Base-by-base conservation (phyloP, 768 basidiomycete genomes). In the Trametes coccinea region DNA sequence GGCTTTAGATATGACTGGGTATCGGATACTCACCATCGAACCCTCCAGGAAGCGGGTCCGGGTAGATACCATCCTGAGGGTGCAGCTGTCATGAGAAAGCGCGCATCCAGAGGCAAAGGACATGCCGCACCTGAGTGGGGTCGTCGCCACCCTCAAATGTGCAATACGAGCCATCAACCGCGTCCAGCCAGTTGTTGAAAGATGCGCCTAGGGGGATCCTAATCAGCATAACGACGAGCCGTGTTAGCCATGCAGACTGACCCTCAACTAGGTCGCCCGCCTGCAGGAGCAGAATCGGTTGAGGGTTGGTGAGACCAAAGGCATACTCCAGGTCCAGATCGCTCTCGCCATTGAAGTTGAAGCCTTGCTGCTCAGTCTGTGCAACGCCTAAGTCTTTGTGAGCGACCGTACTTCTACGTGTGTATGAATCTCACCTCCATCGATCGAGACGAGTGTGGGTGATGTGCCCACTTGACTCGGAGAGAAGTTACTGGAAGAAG, bases 251-350 rank as follows among this genome's bases (percentile, higher is more conserved):
- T 10, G 44, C 62, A 1, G 17, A 67, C 41, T 43, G 3, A 43
- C 68, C 65, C 39, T 70, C 63, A 5, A 66, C 55, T 5, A 64
- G 58, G 51, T 71, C 67, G 33, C 70, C 66, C 27, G 61, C 55
- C 55, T 71, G 68, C 44, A 66, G 63, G 41, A 68, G 60, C 29
- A 66, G 60, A 44, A 69, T 61, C 3, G 63, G 59, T 17, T 68
- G 30, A 37, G 61, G 61, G 46, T 68, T 64, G 4, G 66, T 66
- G 34, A 85, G 74, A 8, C 80, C 79, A 63, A 91, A 84, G 5
- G 77, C 84, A 50, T 88, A 90, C 71, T 90, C 82, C 17, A 90
- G 82, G 69, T 91, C 90, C 6, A 91, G 80, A 67, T 87, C 80
- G 33, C 87, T 87, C 77, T 90, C 90, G 27, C 80, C 85, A 50